Conservation (phyloP, 139 green algal genomes). For the Chlorella sorokiniana region DNA sequence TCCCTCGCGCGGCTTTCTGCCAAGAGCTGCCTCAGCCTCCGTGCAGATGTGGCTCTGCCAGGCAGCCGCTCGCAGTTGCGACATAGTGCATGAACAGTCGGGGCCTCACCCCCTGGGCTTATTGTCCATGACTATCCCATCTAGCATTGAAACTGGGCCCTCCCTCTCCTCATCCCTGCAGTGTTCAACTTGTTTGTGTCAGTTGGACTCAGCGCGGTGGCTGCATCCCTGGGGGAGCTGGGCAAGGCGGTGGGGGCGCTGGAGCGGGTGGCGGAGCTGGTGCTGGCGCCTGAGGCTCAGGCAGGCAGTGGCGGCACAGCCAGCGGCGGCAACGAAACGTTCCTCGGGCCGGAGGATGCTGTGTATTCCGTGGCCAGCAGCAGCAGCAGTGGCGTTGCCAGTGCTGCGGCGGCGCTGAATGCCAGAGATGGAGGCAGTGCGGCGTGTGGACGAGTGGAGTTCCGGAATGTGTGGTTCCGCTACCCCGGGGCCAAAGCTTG, state of each 20-base stretch:
- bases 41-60: too few relatives aligned
- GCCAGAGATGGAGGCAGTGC: not conserved
- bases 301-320: not conserved
- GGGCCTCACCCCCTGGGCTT: too few relatives aligned
- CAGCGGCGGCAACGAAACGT: not conserved
- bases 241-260: constrained; percentile 43
- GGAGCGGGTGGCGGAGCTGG: constrained; percentile 33
- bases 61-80: too few relatives aligned
- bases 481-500: constrained; percentile 62
- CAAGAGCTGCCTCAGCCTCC: too few relatives aligned
- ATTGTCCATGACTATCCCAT: too few relatives aligned
- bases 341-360: too few relatives aligned
- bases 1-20: too few relatives aligned
- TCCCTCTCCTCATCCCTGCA: not conserved
- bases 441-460: constrained; percentile 46
- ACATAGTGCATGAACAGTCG: too few relatives aligned
- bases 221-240: constrained; percentile 40
- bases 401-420: too few relatives aligned
- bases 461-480: constrained; percentile 71
- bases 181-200: constrained; percentile 45
- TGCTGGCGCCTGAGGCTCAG: not conserved
- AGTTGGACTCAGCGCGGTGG: constrained; percentile 30
- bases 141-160: too few relatives aligned
- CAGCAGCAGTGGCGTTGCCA: not conserved
- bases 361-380: too few relatives aligned